phyloP scores from a whole-genome alignment of 176 grass and related monocot genomes.

The Lolium perenne region DNA sequence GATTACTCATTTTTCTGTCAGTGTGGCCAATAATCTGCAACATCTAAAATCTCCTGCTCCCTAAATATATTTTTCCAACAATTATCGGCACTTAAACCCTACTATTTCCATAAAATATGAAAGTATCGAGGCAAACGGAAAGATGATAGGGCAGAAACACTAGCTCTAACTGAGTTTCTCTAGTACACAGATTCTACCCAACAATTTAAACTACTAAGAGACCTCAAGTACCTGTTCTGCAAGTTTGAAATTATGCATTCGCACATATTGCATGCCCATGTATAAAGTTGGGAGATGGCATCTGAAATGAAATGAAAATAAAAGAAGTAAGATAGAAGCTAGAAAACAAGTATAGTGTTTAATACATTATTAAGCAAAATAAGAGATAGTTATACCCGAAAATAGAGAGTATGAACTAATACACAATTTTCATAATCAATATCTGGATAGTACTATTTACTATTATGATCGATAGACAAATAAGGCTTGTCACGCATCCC shows the following conservation, averaged over 20 bases:
- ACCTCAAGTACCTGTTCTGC: slow-evolving; percentile 82
- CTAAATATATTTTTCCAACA: slow-evolving; percentile 4
- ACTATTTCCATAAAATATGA: neutral
- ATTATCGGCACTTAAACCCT: slow-evolving; percentile 5
- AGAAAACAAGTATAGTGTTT: neutral
- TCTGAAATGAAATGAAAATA: slow-evolving; percentile 57
- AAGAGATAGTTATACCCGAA: slow-evolving; percentile 14
- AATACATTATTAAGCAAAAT: slow-evolving; percentile 20
- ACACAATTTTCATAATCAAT: neutral
- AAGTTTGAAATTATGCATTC: slow-evolving; percentile 92
- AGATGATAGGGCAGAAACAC: neutral
- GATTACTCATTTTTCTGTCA: slow-evolving; percentile 19
- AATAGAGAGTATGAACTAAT: slow-evolving; percentile 13
- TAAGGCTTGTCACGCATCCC: neutral
- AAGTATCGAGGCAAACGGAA: slow-evolving; percentile 2
- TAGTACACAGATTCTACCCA: slow-evolving; percentile 20
- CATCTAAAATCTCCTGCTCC: neutral
- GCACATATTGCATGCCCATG: slow-evolving; percentile 93
- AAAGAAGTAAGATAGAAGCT: slow-evolving; percentile 39
- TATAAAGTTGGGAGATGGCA: slow-evolving; percentile 97
- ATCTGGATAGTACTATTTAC: neutral
- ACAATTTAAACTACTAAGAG: neutral
- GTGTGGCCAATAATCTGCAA: neutral
- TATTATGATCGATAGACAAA: neutral
- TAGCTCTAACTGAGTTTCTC: neutral